Evolutionary conservation across 2,329 filamentous ascomycete genomes (phyloP).

Genomic region (Hymenoscyphus occultus): DNA sequence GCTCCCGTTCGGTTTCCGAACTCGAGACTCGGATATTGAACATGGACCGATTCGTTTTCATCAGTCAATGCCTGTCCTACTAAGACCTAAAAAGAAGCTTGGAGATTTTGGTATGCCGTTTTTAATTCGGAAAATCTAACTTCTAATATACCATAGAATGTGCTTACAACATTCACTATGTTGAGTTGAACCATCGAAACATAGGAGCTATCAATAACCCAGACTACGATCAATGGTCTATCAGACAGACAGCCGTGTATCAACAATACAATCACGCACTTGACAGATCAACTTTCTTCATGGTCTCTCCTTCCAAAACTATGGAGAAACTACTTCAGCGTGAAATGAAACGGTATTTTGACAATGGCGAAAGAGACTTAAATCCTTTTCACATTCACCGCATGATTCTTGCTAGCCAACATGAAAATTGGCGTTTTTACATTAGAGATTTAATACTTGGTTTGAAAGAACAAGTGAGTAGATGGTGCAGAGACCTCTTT

Average conservation of each 20-base stretch:
- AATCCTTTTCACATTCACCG: constrained; percentile 22
- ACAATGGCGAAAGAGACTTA: not conserved
- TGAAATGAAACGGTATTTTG: not conserved
- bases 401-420: constrained; percentile 17
- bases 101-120: constrained; percentile 18
- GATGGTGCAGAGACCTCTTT: not conserved
- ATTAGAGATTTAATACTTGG: constrained; percentile 14
- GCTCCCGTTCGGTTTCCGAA: constrained; percentile 21
- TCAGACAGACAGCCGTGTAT: constrained; percentile 21
- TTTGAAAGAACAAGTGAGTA: constrained; percentile 8
- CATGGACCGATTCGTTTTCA: constrained; percentile 18
- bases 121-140: not conserved
- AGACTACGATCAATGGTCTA: constrained; percentile 24
- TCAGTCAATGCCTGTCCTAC: constrained; percentile 1
- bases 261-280: constrained; percentile 16
- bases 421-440: constrained; percentile 22
- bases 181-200: constrained; percentile 14
- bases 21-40: constrained; percentile 17
- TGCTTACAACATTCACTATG: constrained; percentile 22
- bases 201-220: not conserved
- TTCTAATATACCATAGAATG: constrained; percentile 17
- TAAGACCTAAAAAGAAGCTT: not conserved
- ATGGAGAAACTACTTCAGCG: no score
- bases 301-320: constrained; percentile 15
- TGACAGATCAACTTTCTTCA: constrained; percentile 12